Base-by-base conservation (phyloP, 352 stramenopile genomes). In the Phytophthora cactorum region DNA sequence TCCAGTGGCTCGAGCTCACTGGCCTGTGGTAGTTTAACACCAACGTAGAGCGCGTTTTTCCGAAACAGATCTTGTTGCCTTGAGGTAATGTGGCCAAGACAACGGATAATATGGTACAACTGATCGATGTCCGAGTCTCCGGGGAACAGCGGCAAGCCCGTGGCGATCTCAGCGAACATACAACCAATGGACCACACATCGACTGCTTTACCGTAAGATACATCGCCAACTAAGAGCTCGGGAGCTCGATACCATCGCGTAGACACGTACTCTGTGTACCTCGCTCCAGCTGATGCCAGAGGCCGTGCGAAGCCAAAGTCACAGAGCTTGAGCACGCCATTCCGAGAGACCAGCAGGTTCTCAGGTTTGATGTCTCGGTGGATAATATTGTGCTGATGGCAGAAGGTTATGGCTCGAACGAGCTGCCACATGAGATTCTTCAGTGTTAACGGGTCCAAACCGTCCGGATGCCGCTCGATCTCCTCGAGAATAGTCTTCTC, bases 121-220 rank as follows among this genome's bases (percentile, higher is more conserved):
- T 93, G 97, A 77, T 99, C 96, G 68, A 99, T 97, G 59, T 99
- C 96, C 41, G 97, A 98, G 68, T 98, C 93, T 12, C 97, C 97
- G 1, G 97, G 97, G 50, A 99, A 97, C 12, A 99, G 90, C 1
- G 97, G 97, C 17, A 99, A 63, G 0, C 97, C 97, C 2, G 98
- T 92, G 67, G 98, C 98, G 44, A 99, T 91, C 78, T 99, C 97
- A 15, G 95, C 94, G 52, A 97, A 95, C 68, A 99, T 97, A 80
- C 96, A 99, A 39, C 96, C 97, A 28, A 98, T 90, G 14, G 92
- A 97, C 97, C 97, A 99, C 41, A 99, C 93, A 63, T 99, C 97
- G 34, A 99, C 98, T 6, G 92, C 94, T 57, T 97, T 97, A 51
- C 97, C 96, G 68, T 99, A 99, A 10, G 78, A 89, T 1, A 93